Conservation (phyloP, 345 rosid genomes). For the Laguncularia racemosa region DNA sequence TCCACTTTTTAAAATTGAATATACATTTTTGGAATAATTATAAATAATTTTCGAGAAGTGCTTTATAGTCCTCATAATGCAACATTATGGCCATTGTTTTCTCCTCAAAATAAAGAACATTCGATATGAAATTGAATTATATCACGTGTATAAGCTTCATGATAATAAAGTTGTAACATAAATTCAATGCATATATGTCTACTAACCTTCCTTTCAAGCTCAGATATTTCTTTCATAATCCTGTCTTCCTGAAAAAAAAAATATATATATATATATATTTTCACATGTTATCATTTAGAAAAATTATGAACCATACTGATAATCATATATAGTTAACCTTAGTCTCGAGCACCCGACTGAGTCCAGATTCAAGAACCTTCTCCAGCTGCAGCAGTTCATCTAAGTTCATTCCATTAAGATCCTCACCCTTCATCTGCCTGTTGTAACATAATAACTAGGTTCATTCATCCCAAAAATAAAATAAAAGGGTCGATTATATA, state of each 20-base stretch:
- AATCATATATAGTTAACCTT: constrained; percentile 20
- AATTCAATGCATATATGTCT: not conserved
- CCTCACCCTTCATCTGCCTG: constrained; percentile 53
- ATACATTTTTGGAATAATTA: too few relatives aligned
- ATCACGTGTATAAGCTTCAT: not conserved
- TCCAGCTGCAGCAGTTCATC: constrained; percentile 43
- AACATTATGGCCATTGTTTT: too few relatives aligned
- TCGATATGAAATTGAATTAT: not conserved
- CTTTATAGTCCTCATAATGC: too few relatives aligned
- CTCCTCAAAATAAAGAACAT: too few relatives aligned
- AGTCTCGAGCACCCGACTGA: constrained; percentile 19
- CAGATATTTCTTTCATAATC: constrained; percentile 35
- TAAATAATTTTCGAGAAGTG: too few relatives aligned
- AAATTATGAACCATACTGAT: not conserved
- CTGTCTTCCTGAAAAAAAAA: constrained; percentile 31
- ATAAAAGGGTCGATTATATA: not conserved
- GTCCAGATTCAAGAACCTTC: constrained; percentile 38
- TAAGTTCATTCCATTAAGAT: constrained; percentile 37
- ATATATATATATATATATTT: too few relatives aligned
- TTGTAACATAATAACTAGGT: not conserved
- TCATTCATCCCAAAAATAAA: not conserved
- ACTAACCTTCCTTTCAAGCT: constrained; percentile 46
- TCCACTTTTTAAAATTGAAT: too few relatives aligned
- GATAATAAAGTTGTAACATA: not conserved
- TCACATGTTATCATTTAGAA: not conserved